Evolutionary conservation across 1,284 basidiomycete species (phyloP).

Genomic region (Agroathelia rolfsii): DNA sequence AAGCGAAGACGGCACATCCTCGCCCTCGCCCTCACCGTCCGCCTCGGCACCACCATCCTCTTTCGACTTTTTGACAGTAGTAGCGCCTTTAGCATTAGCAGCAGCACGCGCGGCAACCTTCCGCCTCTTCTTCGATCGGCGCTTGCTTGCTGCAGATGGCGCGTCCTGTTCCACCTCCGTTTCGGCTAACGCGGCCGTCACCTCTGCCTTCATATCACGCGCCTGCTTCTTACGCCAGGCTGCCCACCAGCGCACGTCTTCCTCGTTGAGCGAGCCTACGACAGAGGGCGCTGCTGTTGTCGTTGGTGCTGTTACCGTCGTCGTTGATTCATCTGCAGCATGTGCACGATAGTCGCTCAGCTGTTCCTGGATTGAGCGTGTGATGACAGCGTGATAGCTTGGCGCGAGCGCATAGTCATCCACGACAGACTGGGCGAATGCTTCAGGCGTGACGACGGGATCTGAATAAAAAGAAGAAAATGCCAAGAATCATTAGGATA

Average conservation of each 20-base stretch:
- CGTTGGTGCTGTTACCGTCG: constrained; percentile 19
- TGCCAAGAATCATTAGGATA: constrained; percentile 3
- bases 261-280: constrained; percentile 40
- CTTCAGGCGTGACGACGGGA: constrained; percentile 78
- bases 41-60: constrained; percentile 22
- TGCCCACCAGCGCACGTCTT: constrained; percentile 58
- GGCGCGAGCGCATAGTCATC: constrained; percentile 83
- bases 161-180: too few relatives aligned
- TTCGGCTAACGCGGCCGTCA: too few relatives aligned
- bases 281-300: constrained; percentile 24
- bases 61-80: too few relatives aligned
- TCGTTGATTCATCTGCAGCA: too few relatives aligned
- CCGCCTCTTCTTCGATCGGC: constrained; percentile 26
- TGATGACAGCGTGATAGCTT: constrained; percentile 67
- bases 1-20: constrained; percentile 20
- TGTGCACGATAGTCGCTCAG: constrained; percentile 72
- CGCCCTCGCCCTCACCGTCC: constrained; percentile 23
- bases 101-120: constrained; percentile 18
- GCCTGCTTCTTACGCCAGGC: constrained; percentile 49
- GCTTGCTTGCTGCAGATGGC: too few relatives aligned
- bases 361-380: constrained; percentile 82
- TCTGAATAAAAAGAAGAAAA: too few relatives aligned
- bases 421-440: constrained; percentile 83
- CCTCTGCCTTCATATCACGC: constrained; percentile 19
- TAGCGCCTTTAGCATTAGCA: constrained; percentile 20